These are phyloP conservation scores for Amanita jacksonii DNA, from an alignment of 768 basidiomycete species.

Conservation along the genomic window DNA sequence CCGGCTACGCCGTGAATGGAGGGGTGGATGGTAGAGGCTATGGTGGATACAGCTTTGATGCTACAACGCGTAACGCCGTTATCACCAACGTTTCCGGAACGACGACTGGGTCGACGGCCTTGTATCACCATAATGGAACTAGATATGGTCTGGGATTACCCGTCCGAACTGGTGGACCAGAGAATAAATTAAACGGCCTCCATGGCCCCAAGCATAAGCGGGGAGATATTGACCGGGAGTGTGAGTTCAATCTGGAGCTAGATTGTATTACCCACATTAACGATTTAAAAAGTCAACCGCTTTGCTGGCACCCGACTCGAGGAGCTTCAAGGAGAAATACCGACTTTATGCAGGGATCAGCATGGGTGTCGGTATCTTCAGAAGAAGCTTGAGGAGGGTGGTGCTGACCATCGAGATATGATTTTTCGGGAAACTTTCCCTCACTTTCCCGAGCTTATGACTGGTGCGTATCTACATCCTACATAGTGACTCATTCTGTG, in stretches of 20 bases:
- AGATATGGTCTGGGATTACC: conserved; percentile 66
- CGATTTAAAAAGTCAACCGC: conserved; percentile 64
- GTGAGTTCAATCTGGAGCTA: conserved; percentile 22
- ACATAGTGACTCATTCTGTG: conserved; percentile 1
- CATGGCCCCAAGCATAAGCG: conserved; percentile 94
- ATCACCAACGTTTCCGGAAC: conserved; percentile 20
- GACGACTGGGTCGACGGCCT: conserved; percentile 57
- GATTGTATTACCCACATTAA: conserved; percentile 5
- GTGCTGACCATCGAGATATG: conserved; percentile 95
- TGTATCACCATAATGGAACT: conserved; percentile 70
- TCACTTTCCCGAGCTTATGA: conserved; percentile 98
- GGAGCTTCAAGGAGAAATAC: conserved; percentile 92
- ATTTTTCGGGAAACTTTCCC: conserved; percentile 98
- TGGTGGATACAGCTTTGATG: conserved; percentile 49
- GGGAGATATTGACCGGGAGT: conserved; percentile 87
- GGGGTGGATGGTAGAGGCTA: conserved; percentile 45
- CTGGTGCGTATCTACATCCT: conserved; percentile 39
- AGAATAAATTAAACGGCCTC: conserved; percentile 80
- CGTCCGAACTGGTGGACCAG: conserved; percentile 40
- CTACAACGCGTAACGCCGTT: conserved; percentile 27
- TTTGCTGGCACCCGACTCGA: conserved; percentile 95
- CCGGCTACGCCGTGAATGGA: conserved; percentile 39
- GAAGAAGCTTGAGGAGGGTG: conserved; percentile 96
- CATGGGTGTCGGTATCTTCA: conserved; percentile 98
- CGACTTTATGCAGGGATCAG: conserved; percentile 94